Evolutionary conservation across 306 rosid genomes (phyloP).

Genomic region (Lithocarpus polystachyus): DNA sequence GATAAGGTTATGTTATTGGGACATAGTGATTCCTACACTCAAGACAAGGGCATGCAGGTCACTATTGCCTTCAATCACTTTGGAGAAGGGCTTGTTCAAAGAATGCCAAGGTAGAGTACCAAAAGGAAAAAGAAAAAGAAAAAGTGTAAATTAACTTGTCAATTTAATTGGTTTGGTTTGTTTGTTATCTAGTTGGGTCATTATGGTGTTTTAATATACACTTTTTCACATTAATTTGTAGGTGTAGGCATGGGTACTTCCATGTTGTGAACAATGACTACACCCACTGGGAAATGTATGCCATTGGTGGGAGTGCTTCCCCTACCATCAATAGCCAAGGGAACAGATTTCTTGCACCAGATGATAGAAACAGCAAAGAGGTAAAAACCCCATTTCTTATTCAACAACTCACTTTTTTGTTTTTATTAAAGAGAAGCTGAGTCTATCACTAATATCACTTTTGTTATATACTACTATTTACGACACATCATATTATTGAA

Average conservation of each 20-base stretch:
- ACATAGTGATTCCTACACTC: constrained; percentile 75
- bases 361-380: constrained; percentile 84
- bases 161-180: no score
- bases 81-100: constrained; percentile 93
- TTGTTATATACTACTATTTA: no score
- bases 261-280: constrained; percentile 99
- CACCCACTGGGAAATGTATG: constrained; percentile 99
- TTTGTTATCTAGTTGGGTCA: no score
- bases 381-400: constrained; percentile 23
- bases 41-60: constrained; percentile 92
- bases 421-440: not conserved
- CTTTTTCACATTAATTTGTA: constrained; percentile 20
- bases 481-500: no score
- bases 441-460: no score
- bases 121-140: not conserved
- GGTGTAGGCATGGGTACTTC: constrained; percentile 95
- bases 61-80: constrained; percentile 95
- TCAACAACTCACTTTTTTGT: not conserved
- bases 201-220: constrained; percentile 5
- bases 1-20: constrained; percentile 95
- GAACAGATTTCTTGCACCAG: constrained; percentile 84
- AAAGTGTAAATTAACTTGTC: not conserved
- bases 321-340: constrained; percentile 98
- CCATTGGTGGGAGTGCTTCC: constrained; percentile 92
- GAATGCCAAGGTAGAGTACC: constrained; percentile 86